phyloP scores from a whole-genome alignment of 257 asterid species.

The Thymus quinquecostatus region DNA sequence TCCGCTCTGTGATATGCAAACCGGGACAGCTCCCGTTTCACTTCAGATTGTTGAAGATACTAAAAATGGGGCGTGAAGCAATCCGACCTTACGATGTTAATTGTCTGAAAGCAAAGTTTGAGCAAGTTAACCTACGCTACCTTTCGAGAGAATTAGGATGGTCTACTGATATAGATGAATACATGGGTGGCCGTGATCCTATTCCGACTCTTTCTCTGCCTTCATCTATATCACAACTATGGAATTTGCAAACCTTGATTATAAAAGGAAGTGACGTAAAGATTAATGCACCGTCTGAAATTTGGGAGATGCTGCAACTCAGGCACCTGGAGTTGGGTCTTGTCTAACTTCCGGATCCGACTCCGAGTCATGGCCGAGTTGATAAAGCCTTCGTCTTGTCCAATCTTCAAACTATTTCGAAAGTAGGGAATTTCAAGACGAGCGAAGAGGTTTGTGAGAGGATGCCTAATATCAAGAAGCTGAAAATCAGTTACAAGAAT shows the following conservation, averaged over 20 bases:
- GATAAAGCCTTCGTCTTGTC: neutral
- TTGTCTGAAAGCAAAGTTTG: neutral
- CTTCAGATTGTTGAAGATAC: conserved; percentile 2
- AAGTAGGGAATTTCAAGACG: neutral
- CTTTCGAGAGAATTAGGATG: neutral
- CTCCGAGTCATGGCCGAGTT: neutral
- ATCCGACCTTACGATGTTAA: neutral
- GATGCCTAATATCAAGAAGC: conserved; percentile 24
- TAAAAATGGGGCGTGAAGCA: neutral
- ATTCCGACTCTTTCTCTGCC: neutral
- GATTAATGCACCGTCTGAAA: neutral
- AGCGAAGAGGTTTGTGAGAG: conserved; percentile 3
- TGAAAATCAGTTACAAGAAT: neutral
- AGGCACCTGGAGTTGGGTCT: neutral
- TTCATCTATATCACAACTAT: conserved; percentile 1
- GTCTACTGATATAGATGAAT: no score
- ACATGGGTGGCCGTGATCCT: neutral
- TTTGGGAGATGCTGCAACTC: conserved; percentile 23
- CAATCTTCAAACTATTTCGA: conserved; percentile 12
- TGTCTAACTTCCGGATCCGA: neutral
- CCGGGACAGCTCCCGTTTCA: neutral
- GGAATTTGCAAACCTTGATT: conserved; percentile 23
- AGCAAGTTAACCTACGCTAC: conserved; percentile 24
- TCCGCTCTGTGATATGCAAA: conserved; percentile 5
- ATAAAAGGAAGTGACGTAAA: neutral